Evolutionary conservation across 1,284 basidiomycete species (phyloP).

Genomic region (Calocybe gambosa): DNA sequence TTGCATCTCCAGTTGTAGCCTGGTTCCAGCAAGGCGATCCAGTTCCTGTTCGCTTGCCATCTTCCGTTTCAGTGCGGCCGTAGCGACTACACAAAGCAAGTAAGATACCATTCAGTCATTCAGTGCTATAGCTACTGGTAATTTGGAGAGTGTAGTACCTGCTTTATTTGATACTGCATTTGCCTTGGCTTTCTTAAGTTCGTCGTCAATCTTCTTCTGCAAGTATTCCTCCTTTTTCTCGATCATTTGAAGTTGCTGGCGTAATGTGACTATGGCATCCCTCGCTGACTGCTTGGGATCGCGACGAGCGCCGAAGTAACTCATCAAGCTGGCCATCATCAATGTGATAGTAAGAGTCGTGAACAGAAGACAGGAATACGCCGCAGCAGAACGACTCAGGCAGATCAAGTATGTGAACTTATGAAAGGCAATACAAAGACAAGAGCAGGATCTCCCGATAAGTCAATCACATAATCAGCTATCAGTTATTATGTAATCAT

Average conservation of each 20-base stretch:
- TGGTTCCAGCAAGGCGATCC: conserved; percentile 81
- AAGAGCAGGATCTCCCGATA: conserved; percentile 17
- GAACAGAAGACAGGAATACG: conserved; percentile 3
- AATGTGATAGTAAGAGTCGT: conserved; percentile 7
- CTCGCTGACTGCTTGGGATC: conserved; percentile 77
- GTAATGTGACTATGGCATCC: conserved; percentile 82
- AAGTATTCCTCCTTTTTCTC: conserved; percentile 99
- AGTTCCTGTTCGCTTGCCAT: conserved; percentile 88
- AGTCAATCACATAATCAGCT: conserved; percentile 11
- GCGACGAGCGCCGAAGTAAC: conserved; percentile 73
- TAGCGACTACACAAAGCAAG: conserved; percentile 52
- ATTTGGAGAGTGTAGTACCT: conserved; percentile 46
- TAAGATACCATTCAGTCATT: conserved; percentile 8
- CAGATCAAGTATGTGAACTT: not conserved
- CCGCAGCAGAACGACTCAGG: conserved; percentile 11
- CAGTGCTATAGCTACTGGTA: conserved; percentile 1
- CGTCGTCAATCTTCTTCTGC: conserved; percentile 96
- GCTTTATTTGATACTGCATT: conserved; percentile 94
- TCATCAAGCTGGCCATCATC: conserved; percentile 87
- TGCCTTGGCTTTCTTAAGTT: conserved; percentile 85
- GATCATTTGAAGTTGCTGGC: conserved; percentile 90
- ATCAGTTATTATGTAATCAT: not conserved
- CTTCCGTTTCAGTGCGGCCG: conserved; percentile 91
- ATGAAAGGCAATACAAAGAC: not conserved
- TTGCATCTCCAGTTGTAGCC: conserved; percentile 94